Base-by-base conservation (phyloP, 805 yeast species). In the Soucietia sequanensis region DNA sequence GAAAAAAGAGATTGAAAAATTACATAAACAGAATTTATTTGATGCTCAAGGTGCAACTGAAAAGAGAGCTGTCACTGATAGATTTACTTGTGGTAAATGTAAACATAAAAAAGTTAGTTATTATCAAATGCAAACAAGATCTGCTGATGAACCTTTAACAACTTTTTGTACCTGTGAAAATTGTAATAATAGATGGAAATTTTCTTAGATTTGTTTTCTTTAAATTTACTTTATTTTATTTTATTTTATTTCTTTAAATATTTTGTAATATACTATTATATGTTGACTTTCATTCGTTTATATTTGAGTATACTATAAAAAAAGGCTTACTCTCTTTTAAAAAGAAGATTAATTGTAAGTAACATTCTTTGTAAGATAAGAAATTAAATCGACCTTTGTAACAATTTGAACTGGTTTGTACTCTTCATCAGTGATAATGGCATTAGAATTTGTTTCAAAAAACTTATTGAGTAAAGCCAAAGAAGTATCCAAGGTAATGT, bases 131-230 rank as follows among this genome's bases (percentile, higher is more conserved):
- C 99, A 93, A 71, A 93, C 99, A 22, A 76, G 99, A 64, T 86
- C 96, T 38, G 99, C 99, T 13, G 99, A 93, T 78, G 99, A 93
- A 65, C 99, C 99, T 40, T 76, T 93, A 53, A 93, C 99, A 6
- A 93, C 99, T 1, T 93, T 93, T 59, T 93, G 99, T 70, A 90
- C 96, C 3, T 93, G 99, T 69, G 97, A 90, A 54, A 87, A 79
- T 46, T 93, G 99, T 69, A 98, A 98, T 43, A 88, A 93, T 56
- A 78, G 98, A 62, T 93, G 99, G 99, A 93, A 93, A 64, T 93
- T 93, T 58, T 85, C 95, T 21, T 90, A 59, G 38, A 13, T 13
- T 11, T 20, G 19, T 30, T 19, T n/a, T n/a, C n/a, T 13, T 18
- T 38, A 38, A n/a, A n/a, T n/a, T n/a, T n/a, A n/a, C n/a, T n/a